These are phyloP conservation scores for Russula sp. DNA, from an alignment of 768 basidiomycete species.

Conservation along the genomic window DNA sequence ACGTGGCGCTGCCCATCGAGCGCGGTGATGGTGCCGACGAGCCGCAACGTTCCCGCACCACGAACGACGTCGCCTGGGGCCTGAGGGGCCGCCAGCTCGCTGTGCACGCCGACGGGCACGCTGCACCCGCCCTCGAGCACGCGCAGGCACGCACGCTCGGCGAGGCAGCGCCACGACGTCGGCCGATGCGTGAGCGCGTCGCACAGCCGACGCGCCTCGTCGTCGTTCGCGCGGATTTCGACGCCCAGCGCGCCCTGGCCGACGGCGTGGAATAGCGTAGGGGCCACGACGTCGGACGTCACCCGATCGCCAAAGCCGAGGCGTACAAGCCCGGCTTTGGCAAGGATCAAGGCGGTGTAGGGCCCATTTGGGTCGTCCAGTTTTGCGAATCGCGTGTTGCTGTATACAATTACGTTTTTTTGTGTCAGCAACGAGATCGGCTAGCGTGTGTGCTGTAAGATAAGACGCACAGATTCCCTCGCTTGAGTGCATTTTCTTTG, in stretches of 20 bases:
- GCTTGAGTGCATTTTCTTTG: constrained; percentile 35
- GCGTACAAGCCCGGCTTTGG: constrained; percentile 86
- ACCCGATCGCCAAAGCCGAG: constrained; percentile 69
- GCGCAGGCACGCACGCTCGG: constrained; percentile 85
- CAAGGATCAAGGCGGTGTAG: constrained; percentile 87
- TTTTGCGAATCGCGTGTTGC: constrained; percentile 87
- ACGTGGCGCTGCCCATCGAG: constrained; percentile 71
- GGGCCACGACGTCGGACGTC: constrained; percentile 66
- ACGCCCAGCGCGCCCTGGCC: constrained; percentile 91
- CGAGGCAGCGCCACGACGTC: constrained; percentile 70
- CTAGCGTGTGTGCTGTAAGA: background rate
- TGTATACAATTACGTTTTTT: constrained; percentile 28
- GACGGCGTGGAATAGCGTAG: constrained; percentile 80
- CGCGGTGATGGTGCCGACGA: constrained; percentile 82
- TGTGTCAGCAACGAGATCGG: background rate
- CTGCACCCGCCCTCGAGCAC: constrained; percentile 95
- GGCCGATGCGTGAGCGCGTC: constrained; percentile 64
- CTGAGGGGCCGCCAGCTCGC: constrained; percentile 35
- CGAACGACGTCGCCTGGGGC: constrained; percentile 30
- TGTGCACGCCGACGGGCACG: constrained; percentile 85
- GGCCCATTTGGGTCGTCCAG: constrained; percentile 77
- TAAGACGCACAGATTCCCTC: constrained; percentile 75
- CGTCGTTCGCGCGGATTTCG: constrained; percentile 71
- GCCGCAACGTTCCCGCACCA: constrained; percentile 37
- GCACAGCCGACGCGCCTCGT: constrained; percentile 56